Conservation (phyloP, 1,139 yeast genomes). For the Hansenula sp. region DNA sequence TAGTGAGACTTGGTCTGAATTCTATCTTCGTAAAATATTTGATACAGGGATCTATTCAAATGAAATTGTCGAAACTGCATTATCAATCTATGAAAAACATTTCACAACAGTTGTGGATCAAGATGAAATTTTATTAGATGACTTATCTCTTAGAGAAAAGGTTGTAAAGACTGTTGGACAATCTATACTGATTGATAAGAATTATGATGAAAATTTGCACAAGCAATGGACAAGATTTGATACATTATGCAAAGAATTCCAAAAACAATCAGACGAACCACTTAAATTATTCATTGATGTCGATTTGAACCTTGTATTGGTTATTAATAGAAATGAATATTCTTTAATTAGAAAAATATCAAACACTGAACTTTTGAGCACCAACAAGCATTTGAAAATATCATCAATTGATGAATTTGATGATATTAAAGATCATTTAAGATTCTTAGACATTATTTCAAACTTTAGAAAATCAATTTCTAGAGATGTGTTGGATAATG, state of each 20-base stretch:
- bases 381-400: conserved; percentile 14
- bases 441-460: conserved; percentile 18
- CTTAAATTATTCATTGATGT: conserved; percentile 32
- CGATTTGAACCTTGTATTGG: conserved; percentile 7
- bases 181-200: conserved; percentile 20
- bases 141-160: conserved; percentile 25
- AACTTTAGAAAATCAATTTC: conserved; percentile 23
- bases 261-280: conserved; percentile 53
- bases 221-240: conserved; percentile 58
- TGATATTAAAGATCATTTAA: conserved; percentile 12
- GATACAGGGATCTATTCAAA: conserved; percentile 44
- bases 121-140: conserved; percentile 8
- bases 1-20: conserved; percentile 27
- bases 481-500: conserved; percentile 15
- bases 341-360: conserved; percentile 25
- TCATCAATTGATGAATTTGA: conserved; percentile 4
- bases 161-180: conserved; percentile 28
- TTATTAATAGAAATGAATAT: conserved; percentile 22
- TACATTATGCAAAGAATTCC: conserved; percentile 63
- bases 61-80: conserved; percentile 38
- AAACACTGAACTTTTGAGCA: conserved; percentile 22
- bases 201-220: conserved; percentile 26
- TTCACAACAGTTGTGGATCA: conserved; percentile 4
- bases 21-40: conserved; percentile 39
- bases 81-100: conserved; percentile 31